Base-by-base conservation (phyloP, 805 yeast genomes). In the Barnettozyma sucrosica region DNA sequence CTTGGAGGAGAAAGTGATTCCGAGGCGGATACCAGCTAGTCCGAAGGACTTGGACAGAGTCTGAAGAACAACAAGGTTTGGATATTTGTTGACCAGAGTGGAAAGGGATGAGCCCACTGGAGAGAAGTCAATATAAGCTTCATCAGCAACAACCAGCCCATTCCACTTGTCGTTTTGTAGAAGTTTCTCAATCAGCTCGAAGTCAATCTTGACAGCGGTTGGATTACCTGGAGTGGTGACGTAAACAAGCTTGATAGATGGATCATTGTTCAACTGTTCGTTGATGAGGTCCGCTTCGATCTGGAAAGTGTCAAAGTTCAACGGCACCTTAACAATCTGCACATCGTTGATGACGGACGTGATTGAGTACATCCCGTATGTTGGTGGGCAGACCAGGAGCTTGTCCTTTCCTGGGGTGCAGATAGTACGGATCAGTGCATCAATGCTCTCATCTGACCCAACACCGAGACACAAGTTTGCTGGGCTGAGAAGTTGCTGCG, bases 201-300 rank as follows among this genome's bases (percentile, higher is more conserved):
- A 70, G 18, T 75, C 70, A 40, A 92, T 64, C 41, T 78, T 68
- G 26, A 79, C 76, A 10, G 85, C 97, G 0, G 99, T 92, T 33
- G 99, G 99, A 64, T 93, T 93, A 34, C 99, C 99, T 10, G 99
- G 99, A 1, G 97, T 86, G 14, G 98, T 92, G 52, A 92, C 68
- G 63, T 88, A 92, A 2, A 85, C 73, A 50, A 93, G 60, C 60
- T 89, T 90, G 56, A 92, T 84, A 4, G 66, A 44, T 0, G 79
- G 65, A 55, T 92, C 97, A 0, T 61, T 59, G 7, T 63, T 52
- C 20, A 92, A 66, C 2, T 75, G 67, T 10, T 70, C 65, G n/a
- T 76, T 57, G 41, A 90, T 77, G 11, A 68, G 71, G 0, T 74
- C 78, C 3, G 79, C 69, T 52, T 84, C 79, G 41, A 89, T 68